phyloP scores from a whole-genome alignment of 2,329 filamentous ascomycete species.

The Fusarium buharicum region DNA sequence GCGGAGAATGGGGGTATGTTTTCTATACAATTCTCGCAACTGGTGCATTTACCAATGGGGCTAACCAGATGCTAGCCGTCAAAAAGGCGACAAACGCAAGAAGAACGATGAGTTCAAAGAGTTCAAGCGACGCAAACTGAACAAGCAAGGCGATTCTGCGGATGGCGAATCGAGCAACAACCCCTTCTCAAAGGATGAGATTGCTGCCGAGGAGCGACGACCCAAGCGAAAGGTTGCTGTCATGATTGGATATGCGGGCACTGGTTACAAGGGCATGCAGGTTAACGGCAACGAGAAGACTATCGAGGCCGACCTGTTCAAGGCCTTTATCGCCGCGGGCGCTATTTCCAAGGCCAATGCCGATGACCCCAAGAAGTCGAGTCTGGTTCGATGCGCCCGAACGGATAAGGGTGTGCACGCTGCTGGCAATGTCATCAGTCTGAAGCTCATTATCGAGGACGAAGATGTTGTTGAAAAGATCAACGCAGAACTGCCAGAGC shows the following conservation, averaged over 20 bases:
- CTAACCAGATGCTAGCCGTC: constrained; percentile 52
- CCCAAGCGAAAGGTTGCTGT: constrained; percentile 98
- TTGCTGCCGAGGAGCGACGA: constrained; percentile 83
- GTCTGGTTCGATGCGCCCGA: constrained; percentile 89
- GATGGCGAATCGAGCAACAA: constrained; percentile 52
- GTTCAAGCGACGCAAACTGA: constrained; percentile 56
- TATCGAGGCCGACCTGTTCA: constrained; percentile 95
- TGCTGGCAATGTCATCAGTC: constrained; percentile 91
- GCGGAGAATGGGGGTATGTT: constrained; percentile 48
- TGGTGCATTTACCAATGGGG: constrained; percentile 44
- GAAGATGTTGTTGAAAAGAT: constrained; percentile 88
- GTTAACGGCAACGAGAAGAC: constrained; percentile 85
- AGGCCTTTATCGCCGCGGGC: constrained; percentile 87
- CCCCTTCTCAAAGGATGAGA: constrained; percentile 77
- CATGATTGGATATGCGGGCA: constrained; percentile 93
- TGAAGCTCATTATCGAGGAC: constrained; percentile 97
- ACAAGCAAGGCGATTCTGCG: constrained; percentile 50
- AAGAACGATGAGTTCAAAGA: constrained; percentile 54
- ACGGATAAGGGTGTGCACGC: constrained; percentile 99
- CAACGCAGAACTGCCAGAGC: constrained; percentile 83
- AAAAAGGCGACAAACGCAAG: constrained; percentile 54
- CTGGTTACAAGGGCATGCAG: constrained; percentile 97
- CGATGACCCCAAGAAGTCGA: constrained; percentile 95
- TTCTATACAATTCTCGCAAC: background rate
- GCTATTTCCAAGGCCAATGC: constrained; percentile 98